Base-by-base conservation (phyloP, 768 basidiomycete genomes). In the Naganishia randhawae region DNA sequence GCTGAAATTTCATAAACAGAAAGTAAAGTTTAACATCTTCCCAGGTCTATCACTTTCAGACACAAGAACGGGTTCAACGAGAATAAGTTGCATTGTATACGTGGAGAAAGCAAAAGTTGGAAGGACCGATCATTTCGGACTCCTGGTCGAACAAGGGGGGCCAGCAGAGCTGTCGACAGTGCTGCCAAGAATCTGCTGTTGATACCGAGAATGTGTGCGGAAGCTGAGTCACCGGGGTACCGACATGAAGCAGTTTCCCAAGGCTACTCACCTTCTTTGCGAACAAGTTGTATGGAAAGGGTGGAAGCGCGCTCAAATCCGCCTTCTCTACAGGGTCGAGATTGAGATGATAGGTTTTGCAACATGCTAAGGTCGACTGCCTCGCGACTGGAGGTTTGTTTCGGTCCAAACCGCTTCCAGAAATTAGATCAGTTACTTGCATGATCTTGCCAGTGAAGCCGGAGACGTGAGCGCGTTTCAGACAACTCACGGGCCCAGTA, bases 401-500 rank as follows among this genome's bases (percentile, higher is more conserved):
- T 17, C 7, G n/a, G 19, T 42, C 41, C 5, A 8, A 2, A 31
- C 31, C 19, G 33, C 33, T 37, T 19, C 37, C 54, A 13, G 27
- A 8, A 27, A 35, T 17, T 4, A 48, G 45, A 27, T 22, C 37
- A 3, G 16, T 22, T 11, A 61, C 39, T 29, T 22, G 45, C 45
- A 48, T 48, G 45, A 48, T 48, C 45, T 48, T 48, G 45, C 45
- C 45, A 48, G 6, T 48, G 45, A 48, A 48, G n/a, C n/a, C 45
- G n/a, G 45, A 48, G 14, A 48, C 45, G 11, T 48, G 25, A 48
- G 45, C 45, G 19, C 45, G 14, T 48, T 22, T 7, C 45, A 48
- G 11, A 48, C 45, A 48, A 2, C 6, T 11, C 11, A 3, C 4
- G 11, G 45, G 19, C 19, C 45, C 45, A 22, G 45, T 22, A n/a